phyloP scores from a whole-genome alignment of 331 rosid species.

The Cydonia oblonga region DNA sequence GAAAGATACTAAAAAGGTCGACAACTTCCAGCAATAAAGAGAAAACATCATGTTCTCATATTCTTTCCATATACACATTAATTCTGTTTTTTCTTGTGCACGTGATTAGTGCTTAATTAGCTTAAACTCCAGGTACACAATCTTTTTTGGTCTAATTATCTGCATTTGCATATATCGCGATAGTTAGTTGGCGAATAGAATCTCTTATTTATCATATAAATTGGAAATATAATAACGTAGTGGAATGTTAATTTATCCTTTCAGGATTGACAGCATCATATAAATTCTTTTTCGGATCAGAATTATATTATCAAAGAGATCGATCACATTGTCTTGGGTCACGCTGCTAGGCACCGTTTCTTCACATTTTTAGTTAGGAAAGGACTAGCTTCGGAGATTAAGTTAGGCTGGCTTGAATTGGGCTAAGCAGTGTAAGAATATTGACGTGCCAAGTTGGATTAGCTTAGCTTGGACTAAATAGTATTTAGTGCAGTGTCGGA shows the following conservation, averaged over 20 bases:
- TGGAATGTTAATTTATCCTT: too few species aligned
- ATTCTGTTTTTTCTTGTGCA: constrained; percentile 3
- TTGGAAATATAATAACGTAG: background rate
- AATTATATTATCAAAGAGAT: background rate
- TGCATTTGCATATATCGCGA: background rate
- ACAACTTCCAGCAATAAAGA: background rate
- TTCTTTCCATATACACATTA: constrained; percentile 4
- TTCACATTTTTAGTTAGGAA: too few species aligned
- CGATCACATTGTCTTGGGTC: background rate
- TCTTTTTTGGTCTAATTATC: background rate
- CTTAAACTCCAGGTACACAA: background rate
- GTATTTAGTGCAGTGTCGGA: too few species aligned
- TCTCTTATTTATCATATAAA: background rate
- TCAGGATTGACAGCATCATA: too few species aligned
- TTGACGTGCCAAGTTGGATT: too few species aligned
- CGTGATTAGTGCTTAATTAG: constrained; percentile 1
- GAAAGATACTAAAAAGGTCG: background rate
- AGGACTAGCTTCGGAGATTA: too few species aligned
- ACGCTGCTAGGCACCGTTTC: background rate
- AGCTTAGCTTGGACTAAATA: too few species aligned
- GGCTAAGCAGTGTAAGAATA: too few species aligned
- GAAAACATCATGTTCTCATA: constrained; percentile 14
- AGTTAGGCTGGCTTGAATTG: too few species aligned
- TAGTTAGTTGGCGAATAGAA: background rate
- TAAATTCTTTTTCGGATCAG: too few species aligned